phyloP scores from a whole-genome alignment of 2,329 filamentous ascomycete genomes.

The Claviceps fusiformis region DNA sequence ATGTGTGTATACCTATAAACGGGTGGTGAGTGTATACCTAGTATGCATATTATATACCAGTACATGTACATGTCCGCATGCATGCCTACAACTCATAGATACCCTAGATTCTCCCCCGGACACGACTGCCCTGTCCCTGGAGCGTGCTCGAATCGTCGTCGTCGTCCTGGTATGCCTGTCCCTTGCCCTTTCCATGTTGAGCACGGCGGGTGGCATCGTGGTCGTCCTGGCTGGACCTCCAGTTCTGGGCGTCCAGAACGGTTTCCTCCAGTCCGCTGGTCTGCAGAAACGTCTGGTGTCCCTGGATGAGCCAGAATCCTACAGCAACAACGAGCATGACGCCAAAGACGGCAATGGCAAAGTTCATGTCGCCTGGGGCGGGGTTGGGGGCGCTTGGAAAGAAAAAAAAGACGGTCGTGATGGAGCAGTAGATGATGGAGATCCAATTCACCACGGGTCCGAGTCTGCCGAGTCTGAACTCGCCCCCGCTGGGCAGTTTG shows the following conservation, averaged over 20 bases:
- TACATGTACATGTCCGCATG: not conserved
- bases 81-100: not conserved
- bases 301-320: conserved; percentile 36
- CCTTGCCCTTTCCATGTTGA: not conserved
- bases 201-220: too few relatives aligned
- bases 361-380: conserved; percentile 38
- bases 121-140: not conserved
- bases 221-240: not conserved
- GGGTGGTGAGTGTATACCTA: too few relatives aligned
- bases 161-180: not conserved
- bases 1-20: too few relatives aligned
- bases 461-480: conserved; percentile 31
- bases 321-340: conserved; percentile 37
- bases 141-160: not conserved
- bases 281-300: conserved; percentile 19
- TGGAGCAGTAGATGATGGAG: conserved; percentile 34
- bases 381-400: conserved; percentile 34
- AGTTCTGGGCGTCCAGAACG: conserved; percentile 8
- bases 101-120: not conserved
- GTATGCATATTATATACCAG: too few relatives aligned
- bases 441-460: conserved; percentile 32
- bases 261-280: conserved; percentile 8
- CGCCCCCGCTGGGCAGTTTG: conserved; percentile 29
- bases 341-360: conserved; percentile 42
- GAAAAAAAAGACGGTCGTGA: conserved; percentile 43